Percentiles rank a stretch among this genome's conserved stretches.
These are phyloP conservation scores for Aspergillus sp. DNA, from an alignment of 2,329 filamentous ascomycete genomes.

Conservation along the genomic window DNA sequence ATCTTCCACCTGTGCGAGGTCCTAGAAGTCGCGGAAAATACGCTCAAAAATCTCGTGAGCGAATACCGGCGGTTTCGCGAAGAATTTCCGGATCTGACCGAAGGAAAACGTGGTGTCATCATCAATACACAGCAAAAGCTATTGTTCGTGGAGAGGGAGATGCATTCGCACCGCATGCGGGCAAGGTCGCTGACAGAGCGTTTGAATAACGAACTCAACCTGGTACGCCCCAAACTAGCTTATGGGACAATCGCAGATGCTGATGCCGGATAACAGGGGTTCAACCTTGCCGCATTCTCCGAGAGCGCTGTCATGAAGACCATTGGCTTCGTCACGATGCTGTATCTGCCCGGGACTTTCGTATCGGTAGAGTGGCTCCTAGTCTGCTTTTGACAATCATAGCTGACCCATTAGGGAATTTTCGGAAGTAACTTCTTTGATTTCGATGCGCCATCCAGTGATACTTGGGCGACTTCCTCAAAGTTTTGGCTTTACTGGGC, in stretches of 20 bases:
- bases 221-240: slow-evolving; percentile 15
- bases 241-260: not conserved
- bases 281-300: slow-evolving; percentile 27
- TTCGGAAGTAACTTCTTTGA: slow-evolving; percentile 38
- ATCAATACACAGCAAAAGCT: slow-evolving; percentile 4
- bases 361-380: too few relatives aligned
- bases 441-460: slow-evolving; percentile 14
- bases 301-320: slow-evolving; percentile 31
- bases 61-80: slow-evolving; percentile 18
- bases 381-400: too few relatives aligned
- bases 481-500: slow-evolving; percentile 34
- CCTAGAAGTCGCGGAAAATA: slow-evolving; percentile 30
- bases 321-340: slow-evolving; percentile 24
- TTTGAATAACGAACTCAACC: slow-evolving; percentile 33
- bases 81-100: slow-evolving; percentile 2
- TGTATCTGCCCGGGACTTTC: slow-evolving; percentile 30
- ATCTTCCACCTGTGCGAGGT: slow-evolving; percentile 31
- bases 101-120: not conserved
- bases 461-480: slow-evolving; percentile 22
- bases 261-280: slow-evolving; percentile 18
- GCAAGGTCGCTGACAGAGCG: slow-evolving; percentile 27
- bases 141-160: slow-evolving; percentile 20
- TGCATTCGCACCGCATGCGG: slow-evolving; percentile 26
- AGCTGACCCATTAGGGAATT: slow-evolving; percentile 18
- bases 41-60: slow-evolving; percentile 19